Evolutionary conservation across 2,329 filamentous ascomycete species (phyloP).

Genomic region (Cercospora sesami): DNA sequence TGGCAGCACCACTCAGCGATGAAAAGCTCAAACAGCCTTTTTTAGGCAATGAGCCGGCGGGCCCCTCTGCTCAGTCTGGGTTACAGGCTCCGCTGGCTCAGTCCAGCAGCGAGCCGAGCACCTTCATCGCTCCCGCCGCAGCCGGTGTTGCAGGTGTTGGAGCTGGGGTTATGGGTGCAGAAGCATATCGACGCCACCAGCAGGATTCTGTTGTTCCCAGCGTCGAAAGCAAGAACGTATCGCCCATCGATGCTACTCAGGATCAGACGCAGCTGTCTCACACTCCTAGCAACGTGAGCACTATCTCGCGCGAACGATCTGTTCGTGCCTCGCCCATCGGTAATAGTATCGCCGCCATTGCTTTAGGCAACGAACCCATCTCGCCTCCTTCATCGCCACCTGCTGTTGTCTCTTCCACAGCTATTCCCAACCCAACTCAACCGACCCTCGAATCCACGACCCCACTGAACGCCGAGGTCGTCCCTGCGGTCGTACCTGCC

Average conservation of each 20-base stretch:
- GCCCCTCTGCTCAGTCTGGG: conserved; percentile 9
- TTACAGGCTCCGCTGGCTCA: conserved; percentile 20
- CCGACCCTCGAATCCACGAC: background rate
- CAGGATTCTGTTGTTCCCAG: conserved; percentile 18
- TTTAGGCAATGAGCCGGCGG: conserved; percentile 31
- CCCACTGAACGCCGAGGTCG: background rate
- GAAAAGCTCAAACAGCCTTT: conserved; percentile 29
- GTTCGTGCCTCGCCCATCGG: conserved; percentile 7
- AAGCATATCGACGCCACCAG: conserved; percentile 31
- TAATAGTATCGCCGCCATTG: conserved; percentile 12
- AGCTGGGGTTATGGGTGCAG: conserved; percentile 39
- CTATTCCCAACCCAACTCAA: background rate
- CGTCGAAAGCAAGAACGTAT: conserved; percentile 5
- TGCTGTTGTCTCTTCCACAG: background rate
- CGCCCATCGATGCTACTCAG: background rate
- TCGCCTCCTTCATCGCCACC: background rate
- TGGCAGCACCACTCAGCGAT: conserved; percentile 22
- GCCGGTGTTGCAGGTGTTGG: conserved; percentile 44
- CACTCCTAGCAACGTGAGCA: conserved; percentile 10
- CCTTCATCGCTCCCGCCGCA: conserved; percentile 57
- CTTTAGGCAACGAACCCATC: conserved; percentile 2
- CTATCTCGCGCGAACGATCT: conserved; percentile 10
- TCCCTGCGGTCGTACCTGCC: background rate
- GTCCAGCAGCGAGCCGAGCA: conserved; percentile 43
- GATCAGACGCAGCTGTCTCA: background rate